Conservation (phyloP, 2,329 filamentous ascomycete genomes). For the Calonectria henricotiae region DNA sequence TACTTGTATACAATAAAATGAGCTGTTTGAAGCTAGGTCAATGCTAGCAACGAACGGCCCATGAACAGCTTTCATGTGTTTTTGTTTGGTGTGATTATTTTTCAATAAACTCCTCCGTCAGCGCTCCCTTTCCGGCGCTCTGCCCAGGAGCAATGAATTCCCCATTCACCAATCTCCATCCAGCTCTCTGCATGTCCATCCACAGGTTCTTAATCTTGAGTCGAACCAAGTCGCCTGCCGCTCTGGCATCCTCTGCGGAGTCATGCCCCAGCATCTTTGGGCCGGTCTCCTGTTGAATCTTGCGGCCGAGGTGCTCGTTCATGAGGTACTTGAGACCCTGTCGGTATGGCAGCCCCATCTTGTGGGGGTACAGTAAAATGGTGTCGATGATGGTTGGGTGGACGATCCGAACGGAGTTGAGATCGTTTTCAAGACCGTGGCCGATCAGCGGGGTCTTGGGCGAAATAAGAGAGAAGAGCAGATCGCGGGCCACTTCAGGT, state of each 20-base stretch:
- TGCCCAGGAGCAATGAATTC: conserved; percentile 61
- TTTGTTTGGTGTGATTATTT: conserved; percentile 27
- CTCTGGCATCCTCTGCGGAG: conserved; percentile 90
- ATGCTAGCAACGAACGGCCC: not conserved
- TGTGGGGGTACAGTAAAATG: conserved; percentile 86
- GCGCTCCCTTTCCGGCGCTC: conserved; percentile 42
- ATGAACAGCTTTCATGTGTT: not conserved
- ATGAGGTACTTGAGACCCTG: conserved; percentile 84
- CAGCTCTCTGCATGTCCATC: conserved; percentile 76
- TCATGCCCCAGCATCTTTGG: conserved; percentile 80
- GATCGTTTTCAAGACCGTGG: conserved; percentile 95
- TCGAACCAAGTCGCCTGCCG: conserved; percentile 89
- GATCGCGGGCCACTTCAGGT: conserved; percentile 80
- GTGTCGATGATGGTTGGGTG: conserved; percentile 92
- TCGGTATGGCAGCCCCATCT: conserved; percentile 82
- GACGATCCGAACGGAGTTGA: conserved; percentile 87
- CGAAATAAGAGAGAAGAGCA: conserved; percentile 83
- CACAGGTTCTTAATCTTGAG: conserved; percentile 81
- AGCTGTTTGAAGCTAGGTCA: not conserved
- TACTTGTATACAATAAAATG: conserved; percentile 10
- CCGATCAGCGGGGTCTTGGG: conserved; percentile 89
- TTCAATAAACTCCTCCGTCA: conserved; percentile 62
- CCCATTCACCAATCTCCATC: conserved; percentile 76
- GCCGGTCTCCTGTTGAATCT: conserved; percentile 82
- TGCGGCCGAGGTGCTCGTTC: conserved; percentile 77